phyloP scores from a whole-genome alignment of 768 basidiomycete species.

The Butyriboletus loyo region DNA sequence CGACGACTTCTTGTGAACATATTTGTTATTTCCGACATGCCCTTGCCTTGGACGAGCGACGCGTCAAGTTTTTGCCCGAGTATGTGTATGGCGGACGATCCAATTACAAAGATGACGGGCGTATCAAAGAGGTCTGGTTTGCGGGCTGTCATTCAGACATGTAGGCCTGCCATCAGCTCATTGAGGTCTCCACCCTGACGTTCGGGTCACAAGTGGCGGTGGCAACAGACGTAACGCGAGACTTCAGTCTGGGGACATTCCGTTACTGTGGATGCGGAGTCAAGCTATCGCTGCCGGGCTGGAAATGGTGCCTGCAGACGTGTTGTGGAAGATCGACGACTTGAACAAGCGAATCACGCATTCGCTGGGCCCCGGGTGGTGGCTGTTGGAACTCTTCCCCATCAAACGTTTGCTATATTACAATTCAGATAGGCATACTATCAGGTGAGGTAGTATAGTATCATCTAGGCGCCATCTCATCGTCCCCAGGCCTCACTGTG shows the following conservation, averaged over 20 bases:
- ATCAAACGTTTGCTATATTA: conserved; percentile 26
- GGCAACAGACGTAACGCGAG: conserved; percentile 27
- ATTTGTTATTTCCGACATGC: conserved; percentile 46
- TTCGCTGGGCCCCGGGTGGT: conserved; percentile 20
- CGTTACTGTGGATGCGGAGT: conserved; percentile 32
- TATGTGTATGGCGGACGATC: conserved; percentile 33
- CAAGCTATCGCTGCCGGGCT: conserved; percentile 28
- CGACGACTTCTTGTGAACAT: conserved; percentile 29
- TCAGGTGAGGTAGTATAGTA: conserved; percentile 6
- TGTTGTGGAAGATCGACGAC: conserved; percentile 30
- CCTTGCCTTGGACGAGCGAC: conserved; percentile 44
- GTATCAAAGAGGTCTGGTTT: conserved; percentile 44
- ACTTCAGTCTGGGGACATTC: conserved; percentile 28
- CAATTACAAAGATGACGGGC: conserved; percentile 9
- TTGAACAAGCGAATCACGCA: conserved; percentile 20
- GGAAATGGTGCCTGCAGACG: conserved; percentile 18
- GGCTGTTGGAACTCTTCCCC: conserved; percentile 25
- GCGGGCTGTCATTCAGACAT: conserved; percentile 39
- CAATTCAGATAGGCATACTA: conserved; percentile 24
- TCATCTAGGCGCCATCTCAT: conserved; percentile 5
- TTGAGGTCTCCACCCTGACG: neutral
- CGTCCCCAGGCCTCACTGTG: conserved; percentile 23
- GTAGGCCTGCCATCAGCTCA: conserved; percentile 20
- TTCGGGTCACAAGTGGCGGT: conserved; percentile 18
- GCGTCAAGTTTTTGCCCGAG: conserved; percentile 48